Evolutionary conservation across 305 asterid species (phyloP), one percentile per base, ranked within the genome.

Genomic region (Fraxinus ornus): DNA sequence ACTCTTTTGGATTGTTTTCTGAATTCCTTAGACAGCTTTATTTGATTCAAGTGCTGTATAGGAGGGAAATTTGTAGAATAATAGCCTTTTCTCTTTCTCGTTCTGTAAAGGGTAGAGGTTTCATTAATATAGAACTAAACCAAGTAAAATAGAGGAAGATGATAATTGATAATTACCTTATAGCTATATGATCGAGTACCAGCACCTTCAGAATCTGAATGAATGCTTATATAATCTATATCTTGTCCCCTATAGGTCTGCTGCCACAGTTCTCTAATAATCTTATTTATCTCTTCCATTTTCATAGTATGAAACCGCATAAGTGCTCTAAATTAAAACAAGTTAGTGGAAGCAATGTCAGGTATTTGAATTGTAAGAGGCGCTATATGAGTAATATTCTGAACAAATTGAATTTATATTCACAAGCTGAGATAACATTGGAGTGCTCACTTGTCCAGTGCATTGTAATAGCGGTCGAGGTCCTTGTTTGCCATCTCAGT

Each of bases 401-500:
- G 39, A 68, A 68, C 19, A 68, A 26, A 10, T 30, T 68, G 39
- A 30, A 10, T 26, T 68, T 30, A 68, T 12, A 68, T 30, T 30
- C 41, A 78, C 35, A 60, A 21, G 21, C 3, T n/a, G 22, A 30
- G n/a, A 57, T 60, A 32, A 22, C 30, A 80, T 57, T 41, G 75
- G 83, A 88, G 83, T 79, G 86, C 98, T 96, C 82, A 94, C 98
- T 94, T 96, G 89, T 96, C 99, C 83, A 96, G 97, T 71, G 99
- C 99, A 84, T 88, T 92, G 86, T 94, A 93, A 86, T 96, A 96
- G 91, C 95, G 91, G 88, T 96, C 98, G 24, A 96, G 92, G 83
- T 97, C 99, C 95, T 97, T 97, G 89, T 94, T 97, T 85, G 98
- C 99, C 99, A 97, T 97, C 93, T 97, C 99, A 78, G 97, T 93